Evolutionary conservation across 306 rosid genomes (phyloP).

Genomic region (Geum urbanum): DNA sequence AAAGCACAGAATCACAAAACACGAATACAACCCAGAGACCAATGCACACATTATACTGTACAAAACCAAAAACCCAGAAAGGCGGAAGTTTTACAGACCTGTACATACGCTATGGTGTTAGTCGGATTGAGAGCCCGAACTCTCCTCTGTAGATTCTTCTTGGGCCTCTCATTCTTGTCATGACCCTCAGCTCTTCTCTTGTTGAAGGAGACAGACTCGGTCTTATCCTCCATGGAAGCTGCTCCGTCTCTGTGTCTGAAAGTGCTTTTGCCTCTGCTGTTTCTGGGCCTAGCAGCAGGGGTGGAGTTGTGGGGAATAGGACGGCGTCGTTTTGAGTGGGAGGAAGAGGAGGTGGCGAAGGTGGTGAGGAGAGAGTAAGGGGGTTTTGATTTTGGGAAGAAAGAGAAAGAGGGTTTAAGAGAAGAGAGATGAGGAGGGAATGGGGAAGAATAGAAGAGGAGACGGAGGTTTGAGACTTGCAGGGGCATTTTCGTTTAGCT

Average conservation of each 20-base stretch:
- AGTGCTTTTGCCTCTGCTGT: slow-evolving; percentile 33
- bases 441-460: slow-evolving; percentile 23
- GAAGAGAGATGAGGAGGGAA: slow-evolving; percentile 15
- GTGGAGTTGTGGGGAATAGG: slow-evolving; percentile 18
- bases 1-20: not conserved
- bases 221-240: slow-evolving; percentile 36
- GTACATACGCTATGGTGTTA: slow-evolving; percentile 66
- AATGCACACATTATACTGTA: not conserved
- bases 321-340: slow-evolving; percentile 40
- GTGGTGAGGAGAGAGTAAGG: slow-evolving; percentile 38
- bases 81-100: slow-evolving; percentile 34
- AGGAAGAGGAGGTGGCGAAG: slow-evolving; percentile 37
- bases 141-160: slow-evolving; percentile 54
- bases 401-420: slow-evolving; percentile 19
- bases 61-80: not conserved
- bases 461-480: slow-evolving; percentile 43
- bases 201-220: slow-evolving; percentile 44
- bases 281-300: slow-evolving; percentile 25
- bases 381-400: slow-evolving; percentile 19
- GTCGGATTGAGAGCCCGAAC: slow-evolving; percentile 59
- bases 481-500: slow-evolving; percentile 21
- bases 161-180: slow-evolving; percentile 43
- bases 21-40: not conserved
- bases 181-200: slow-evolving; percentile 74
- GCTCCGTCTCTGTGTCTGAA: slow-evolving; percentile 10